Evolutionary conservation across 345 rosid species (phyloP), one percentile per base, ranked within the genome.

Genomic region (Xanthoceras sorbifolium): DNA sequence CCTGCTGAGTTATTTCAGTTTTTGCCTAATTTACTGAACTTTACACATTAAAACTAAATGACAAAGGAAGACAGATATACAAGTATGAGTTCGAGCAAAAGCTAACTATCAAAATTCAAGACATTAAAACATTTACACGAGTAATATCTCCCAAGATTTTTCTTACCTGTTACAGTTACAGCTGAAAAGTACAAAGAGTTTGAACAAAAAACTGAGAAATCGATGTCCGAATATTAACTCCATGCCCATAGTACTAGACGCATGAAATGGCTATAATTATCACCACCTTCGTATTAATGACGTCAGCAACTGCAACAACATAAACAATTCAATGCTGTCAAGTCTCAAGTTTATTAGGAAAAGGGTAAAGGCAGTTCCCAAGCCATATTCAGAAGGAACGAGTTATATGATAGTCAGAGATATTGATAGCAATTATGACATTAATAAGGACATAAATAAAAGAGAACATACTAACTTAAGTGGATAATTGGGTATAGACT

Each of bases 231-330:
- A 23, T 15, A 64, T 26, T 26, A 62, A 62, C 69, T 9, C 75
- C 75, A 18, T 65, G 26, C 15, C 29, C 26, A 64, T 12, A 4
- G 69, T 48, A 31, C 32, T n/a, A 64, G 48, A 48, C 23, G 36
- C 9, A 10, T 15, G 10, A 64, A 64, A 40, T 55, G n/a, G 34
- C 40, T 57, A 12, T n/a, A 31, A n/a, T 23, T 28, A 3, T 87
- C 82, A 93, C 97, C 97, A 94, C 78, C 98, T 90, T 67, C 97
- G 85, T 26, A 94, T 85, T 31, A 94, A 83, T 25, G 97, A 94
- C 26, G 90, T 89, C 36, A 94, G 91, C 87, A 93, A 85, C 97
- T 93, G 92, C 91, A 91, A 73, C 46, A 73, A 74, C 61, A 78
- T n/a, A 76, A 25, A 31, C 46, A 76, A 79, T 57, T 68, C 20